Conservation (phyloP, 352 stramenopile species). For the Lagenidium sp. region DNA sequence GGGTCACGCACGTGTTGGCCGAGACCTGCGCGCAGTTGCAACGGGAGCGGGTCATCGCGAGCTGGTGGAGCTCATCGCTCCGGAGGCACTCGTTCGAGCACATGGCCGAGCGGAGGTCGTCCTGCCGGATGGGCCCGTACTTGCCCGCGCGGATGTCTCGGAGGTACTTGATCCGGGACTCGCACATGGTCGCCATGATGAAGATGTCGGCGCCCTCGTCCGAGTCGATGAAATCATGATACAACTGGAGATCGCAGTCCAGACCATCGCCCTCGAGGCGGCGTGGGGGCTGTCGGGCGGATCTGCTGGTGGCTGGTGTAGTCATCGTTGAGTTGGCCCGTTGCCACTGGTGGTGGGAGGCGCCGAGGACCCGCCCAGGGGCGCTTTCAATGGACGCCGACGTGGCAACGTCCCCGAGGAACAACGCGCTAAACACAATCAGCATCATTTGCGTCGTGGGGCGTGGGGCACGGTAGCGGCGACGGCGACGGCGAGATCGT, state of each 20-base stretch:
- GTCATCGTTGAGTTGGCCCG: too few relatives aligned
- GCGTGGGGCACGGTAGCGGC: too few relatives aligned
- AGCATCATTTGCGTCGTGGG: too few relatives aligned
- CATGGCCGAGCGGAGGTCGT: constrained; percentile 69
- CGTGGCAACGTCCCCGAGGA: too few relatives aligned
- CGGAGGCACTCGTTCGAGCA: constrained; percentile 77
- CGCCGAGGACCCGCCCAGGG: too few relatives aligned
- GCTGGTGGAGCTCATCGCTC: constrained; percentile 70
- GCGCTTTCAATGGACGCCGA: too few relatives aligned
- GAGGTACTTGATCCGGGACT: constrained; percentile 67
- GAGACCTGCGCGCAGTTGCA: constrained; percentile 82
- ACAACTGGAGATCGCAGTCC: constrained; percentile 40
- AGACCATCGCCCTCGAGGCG: constrained; percentile 6
- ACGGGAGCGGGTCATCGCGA: constrained; percentile 61
- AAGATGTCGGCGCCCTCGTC: constrained; percentile 55
- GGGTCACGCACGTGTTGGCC: constrained; percentile 38
- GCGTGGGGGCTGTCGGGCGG: background rate
- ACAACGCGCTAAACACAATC: too few relatives aligned
- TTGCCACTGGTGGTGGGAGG: too few relatives aligned
- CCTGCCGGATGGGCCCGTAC: constrained; percentile 53
- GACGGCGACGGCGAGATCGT: too few relatives aligned
- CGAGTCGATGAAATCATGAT: constrained; percentile 42
- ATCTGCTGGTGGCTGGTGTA: background rate
- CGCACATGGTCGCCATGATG: constrained; percentile 61
- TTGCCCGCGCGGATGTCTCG: constrained; percentile 43